These are phyloP conservation scores for Penicillium janthinellum DNA, from an alignment of 2,329 filamentous ascomycete species.

Conservation along the genomic window DNA sequence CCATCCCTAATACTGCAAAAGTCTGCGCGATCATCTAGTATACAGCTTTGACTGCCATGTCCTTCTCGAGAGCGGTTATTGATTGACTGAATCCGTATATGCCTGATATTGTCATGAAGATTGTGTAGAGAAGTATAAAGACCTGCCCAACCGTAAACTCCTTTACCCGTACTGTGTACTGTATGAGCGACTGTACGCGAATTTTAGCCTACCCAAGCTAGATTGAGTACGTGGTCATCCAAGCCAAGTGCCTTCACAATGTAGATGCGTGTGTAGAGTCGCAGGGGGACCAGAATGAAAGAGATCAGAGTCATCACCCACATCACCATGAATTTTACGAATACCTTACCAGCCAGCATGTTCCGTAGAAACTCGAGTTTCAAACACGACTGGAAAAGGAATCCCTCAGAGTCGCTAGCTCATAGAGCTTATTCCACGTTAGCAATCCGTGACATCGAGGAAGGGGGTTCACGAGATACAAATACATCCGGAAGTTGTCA, in stretches of 20 bases:
- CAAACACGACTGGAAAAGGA: not conserved
- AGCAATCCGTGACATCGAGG: not conserved
- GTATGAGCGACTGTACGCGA: too few relatives aligned
- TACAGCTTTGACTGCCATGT: slow-evolving; percentile 29
- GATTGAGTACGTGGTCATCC: slow-evolving; percentile 37
- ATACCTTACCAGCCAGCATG: slow-evolving; percentile 17
- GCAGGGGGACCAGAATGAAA: slow-evolving; percentile 26
- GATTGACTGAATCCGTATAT: slow-evolving; percentile 40
- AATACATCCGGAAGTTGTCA: not conserved
- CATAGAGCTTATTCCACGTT: not conserved
- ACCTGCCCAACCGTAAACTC: slow-evolving; percentile 10
- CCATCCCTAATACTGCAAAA: slow-evolving; percentile 45
- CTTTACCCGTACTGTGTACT: not conserved
- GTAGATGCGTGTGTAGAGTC: slow-evolving; percentile 28
- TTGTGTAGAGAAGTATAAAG: slow-evolving; percentile 32
- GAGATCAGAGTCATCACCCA: slow-evolving; percentile 29
- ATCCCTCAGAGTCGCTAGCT: not conserved
- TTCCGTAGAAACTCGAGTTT: not conserved
- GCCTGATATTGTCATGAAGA: slow-evolving; percentile 35
- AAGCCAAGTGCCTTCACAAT: slow-evolving; percentile 41
- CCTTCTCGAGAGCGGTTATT: slow-evolving; percentile 23
- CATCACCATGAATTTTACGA: slow-evolving; percentile 23
- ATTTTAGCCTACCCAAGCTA: slow-evolving; percentile 30
- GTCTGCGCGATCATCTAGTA: slow-evolving; percentile 33
- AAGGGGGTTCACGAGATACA: slow-evolving; percentile 4